Base-by-base conservation (phyloP, 306 rosid species). In the Rosa lucieae region DNA sequence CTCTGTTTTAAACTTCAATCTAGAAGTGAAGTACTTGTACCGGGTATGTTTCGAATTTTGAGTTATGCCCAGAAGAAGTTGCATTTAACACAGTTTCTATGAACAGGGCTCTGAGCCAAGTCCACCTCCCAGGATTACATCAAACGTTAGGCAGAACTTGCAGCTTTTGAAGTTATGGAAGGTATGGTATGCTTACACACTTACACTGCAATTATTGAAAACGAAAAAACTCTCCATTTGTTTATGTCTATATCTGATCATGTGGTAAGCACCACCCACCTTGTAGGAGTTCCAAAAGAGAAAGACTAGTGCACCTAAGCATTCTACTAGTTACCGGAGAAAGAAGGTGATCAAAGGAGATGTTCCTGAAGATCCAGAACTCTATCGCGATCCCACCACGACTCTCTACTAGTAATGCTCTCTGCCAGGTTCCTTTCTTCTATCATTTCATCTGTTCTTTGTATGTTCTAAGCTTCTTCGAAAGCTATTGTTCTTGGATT, bases 71-170 rank as follows among this genome's bases (percentile, higher is more conserved):
- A 2, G 37, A 32, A 32, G 37, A 61, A 23, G 37, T 35, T n/a
- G 66, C 13, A 23, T 44, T 32, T 75, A 39, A 69, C 65, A 48
- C 59, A 17, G 43, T 49, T 79, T 82, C 13, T 79, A 42, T n/a
- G 52, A 47, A 39, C 67, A 91, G 95, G 91, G 79, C 59, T 82
- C 92, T 11, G 85, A 89, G 79, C 84, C 86, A 26, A 59, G 75
- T 71, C 93, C 70, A 3, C 67, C 96, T 79, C 97, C 88, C 0
- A 89, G 99, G 81, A 94, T 94, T 80, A 94, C 97, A 46, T 84
- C 99, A 10, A 94, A 92, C 75, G 89, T 93, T 65, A 91, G 91
- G 85, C 97, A 94, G 83, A 92, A 92, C 86, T 87, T 94, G 86
- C 97, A 87, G 72, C 88, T 92, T 80, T 88, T 94, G 8, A 87